Base-by-base conservation (phyloP, 2,329 filamentous ascomycete genomes). In the Pezicula carpinea region DNA sequence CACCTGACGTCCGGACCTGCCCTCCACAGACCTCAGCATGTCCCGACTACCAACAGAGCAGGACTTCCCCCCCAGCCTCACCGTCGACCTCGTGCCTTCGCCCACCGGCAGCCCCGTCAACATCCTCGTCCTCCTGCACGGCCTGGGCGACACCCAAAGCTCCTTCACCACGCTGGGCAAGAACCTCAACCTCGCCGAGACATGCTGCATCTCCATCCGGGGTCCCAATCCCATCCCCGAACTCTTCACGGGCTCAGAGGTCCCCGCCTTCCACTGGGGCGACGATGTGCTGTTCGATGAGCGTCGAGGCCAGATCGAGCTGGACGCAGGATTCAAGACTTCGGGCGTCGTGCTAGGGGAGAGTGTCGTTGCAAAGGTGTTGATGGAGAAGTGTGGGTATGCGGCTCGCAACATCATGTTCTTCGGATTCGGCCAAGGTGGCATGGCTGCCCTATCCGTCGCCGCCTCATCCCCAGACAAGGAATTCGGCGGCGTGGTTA, bases 101-200 rank as follows among this genome's bases (percentile, higher is more conserved):
- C 59, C 51, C 48, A 60, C 47, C 44, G 44, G 68, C 46, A 66
- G 72, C 17, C 63, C 68, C 4, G 73, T 74, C 46, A 87, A 86
- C 61, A 66, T 85, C 52, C 75, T 87, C 36, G 66, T 87, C 58
- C 75, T 87, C 29, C 75, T 87, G 4, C 84, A 87, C 61, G 83
- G 83, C 49, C 72, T 87, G 15, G 84, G 84, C 41, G 84, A 87
- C 62, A 80, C 74, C 11, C 70, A 80, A 42, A 57, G 64, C 17
- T 69, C 79, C 29, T 87, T 87, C 64, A 73, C 74, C 21, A 68
- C 66, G 17, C 76, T 87, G 29, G 82, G 72, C 10, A 68, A 69
- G 32, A 76, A 80, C 46, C 66, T 87, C 48, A 71, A 74, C 47
- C 74, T 88, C 3, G 82, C 83, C 1, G 81, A 85, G 61, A 87